These are phyloP conservation scores for Coemansia sp. DNA, from an alignment of 192 early-diverging fungal genomes.

Conservation along the genomic window DNA sequence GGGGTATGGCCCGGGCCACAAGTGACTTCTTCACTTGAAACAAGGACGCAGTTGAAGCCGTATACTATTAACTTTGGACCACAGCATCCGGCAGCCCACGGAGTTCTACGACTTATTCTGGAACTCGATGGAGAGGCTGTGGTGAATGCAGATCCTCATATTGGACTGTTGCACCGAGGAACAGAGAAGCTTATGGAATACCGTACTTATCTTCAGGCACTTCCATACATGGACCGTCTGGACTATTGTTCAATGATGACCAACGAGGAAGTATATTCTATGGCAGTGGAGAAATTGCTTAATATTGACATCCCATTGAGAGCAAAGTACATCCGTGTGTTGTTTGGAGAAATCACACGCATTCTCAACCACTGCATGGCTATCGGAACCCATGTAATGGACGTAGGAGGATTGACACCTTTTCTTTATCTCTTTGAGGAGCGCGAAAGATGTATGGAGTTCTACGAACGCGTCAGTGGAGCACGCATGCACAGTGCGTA, in stretches of 20 bases:
- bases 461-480: constrained; percentile 97
- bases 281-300: constrained; percentile 96
- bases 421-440: constrained; percentile 99
- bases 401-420: constrained; percentile 96
- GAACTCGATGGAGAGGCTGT: constrained; percentile 93
- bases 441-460: constrained; percentile 99
- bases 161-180: constrained; percentile 95
- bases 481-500: constrained; percentile 98
- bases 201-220: constrained; percentile 96
- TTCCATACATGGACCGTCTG: constrained; percentile 98
- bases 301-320: constrained; percentile 95
- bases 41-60: constrained; percentile 58
- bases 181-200: constrained; percentile 99
- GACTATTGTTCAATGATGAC: constrained; percentile 99
- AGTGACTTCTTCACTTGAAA: constrained; percentile 24
- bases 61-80: constrained; percentile 99
- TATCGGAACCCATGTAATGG: constrained; percentile 92
- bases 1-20: constrained; percentile 48
- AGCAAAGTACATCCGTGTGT: constrained; percentile 93
- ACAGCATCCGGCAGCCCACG: constrained; percentile 99
- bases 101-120: constrained; percentile 88
- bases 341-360: constrained; percentile 98
- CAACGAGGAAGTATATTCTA: constrained; percentile 96
- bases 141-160: constrained; percentile 91
- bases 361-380: constrained; percentile 99